Percentiles rank a stretch among this genome's conserved stretches.
phyloP scores from a whole-genome alignment of 1,139 yeast genomes.

The Kurtzmaniella quercitrusa region DNA sequence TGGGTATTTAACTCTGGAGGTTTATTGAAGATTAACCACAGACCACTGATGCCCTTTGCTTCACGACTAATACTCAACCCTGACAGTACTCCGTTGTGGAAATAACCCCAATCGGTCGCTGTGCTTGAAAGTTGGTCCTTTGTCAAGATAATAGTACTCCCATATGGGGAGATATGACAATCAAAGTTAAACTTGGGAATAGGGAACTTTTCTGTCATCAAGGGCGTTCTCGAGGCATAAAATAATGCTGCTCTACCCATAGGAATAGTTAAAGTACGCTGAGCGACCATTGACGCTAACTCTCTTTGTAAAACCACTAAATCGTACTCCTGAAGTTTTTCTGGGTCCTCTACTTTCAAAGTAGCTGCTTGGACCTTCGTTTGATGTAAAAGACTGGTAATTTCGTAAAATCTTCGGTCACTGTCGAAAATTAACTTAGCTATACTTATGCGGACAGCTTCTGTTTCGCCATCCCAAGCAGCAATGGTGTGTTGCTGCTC shows the following conservation, averaged over 20 bases:
- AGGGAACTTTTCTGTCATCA: slow-evolving; percentile 80
- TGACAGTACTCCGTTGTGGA: slow-evolving; percentile 88
- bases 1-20: slow-evolving; percentile 70
- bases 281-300: slow-evolving; percentile 59
- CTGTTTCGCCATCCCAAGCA: slow-evolving; percentile 67
- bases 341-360: slow-evolving; percentile 23
- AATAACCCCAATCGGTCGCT: slow-evolving; percentile 75
- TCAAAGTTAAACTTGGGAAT: slow-evolving; percentile 73
- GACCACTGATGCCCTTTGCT: slow-evolving; percentile 73
- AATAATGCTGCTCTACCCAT: slow-evolving; percentile 74
- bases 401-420: slow-evolving; percentile 79
- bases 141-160: slow-evolving; percentile 59
- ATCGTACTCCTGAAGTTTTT: slow-evolving; percentile 39
- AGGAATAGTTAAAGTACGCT: slow-evolving; percentile 73
- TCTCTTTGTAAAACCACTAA: slow-evolving; percentile 55
- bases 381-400: slow-evolving; percentile 65
- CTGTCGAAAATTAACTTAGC: slow-evolving; percentile 69
- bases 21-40: slow-evolving; percentile 88
- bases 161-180: slow-evolving; percentile 61
- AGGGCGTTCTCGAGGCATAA: slow-evolving; percentile 68
- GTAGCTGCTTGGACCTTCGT: slow-evolving; percentile 57
- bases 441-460: slow-evolving; percentile 61
- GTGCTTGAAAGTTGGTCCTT: slow-evolving; percentile 49
- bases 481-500: slow-evolving; percentile 33
- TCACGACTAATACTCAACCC: slow-evolving; percentile 74